phyloP scores from a whole-genome alignment of 768 basidiomycete species.

The Boletus sensibilis region DNA sequence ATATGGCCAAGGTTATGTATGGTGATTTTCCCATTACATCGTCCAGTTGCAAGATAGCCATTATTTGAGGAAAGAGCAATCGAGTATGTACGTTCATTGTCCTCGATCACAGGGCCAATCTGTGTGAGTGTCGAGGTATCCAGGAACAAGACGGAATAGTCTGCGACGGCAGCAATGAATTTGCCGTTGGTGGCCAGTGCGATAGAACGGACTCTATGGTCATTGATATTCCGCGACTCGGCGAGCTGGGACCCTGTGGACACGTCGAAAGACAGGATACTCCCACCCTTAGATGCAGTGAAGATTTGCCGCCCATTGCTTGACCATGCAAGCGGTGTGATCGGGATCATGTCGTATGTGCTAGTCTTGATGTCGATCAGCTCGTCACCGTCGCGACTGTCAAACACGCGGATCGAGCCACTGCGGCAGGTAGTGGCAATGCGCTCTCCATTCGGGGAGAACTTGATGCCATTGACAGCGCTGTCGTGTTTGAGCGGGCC shows the following conservation, averaged over 20 bases:
- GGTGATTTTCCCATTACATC: background rate
- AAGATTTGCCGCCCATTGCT: background rate
- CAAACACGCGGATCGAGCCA: background rate
- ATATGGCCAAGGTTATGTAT: background rate
- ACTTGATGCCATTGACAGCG: background rate
- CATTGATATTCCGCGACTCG: background rate
- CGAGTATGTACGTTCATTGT: background rate
- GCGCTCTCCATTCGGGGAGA: background rate
- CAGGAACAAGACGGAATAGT: background rate
- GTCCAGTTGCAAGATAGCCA: background rate
- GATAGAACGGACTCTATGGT: background rate
- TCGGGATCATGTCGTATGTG: background rate
- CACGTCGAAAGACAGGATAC: background rate
- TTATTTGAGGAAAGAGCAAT: constrained; percentile 1
- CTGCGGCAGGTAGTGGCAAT: background rate
- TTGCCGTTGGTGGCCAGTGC: background rate
- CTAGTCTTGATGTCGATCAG: background rate
- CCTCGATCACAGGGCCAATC: background rate
- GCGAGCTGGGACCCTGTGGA: too few relatives aligned
- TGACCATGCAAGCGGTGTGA: background rate
- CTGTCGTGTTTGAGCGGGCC: background rate
- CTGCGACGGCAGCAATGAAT: background rate
- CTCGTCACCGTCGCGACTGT: background rate
- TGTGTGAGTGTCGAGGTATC: background rate
- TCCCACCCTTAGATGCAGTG: background rate